Evolutionary conservation across 257 asterid genomes (phyloP).

Genomic region (Forsythia suspensa): DNA sequence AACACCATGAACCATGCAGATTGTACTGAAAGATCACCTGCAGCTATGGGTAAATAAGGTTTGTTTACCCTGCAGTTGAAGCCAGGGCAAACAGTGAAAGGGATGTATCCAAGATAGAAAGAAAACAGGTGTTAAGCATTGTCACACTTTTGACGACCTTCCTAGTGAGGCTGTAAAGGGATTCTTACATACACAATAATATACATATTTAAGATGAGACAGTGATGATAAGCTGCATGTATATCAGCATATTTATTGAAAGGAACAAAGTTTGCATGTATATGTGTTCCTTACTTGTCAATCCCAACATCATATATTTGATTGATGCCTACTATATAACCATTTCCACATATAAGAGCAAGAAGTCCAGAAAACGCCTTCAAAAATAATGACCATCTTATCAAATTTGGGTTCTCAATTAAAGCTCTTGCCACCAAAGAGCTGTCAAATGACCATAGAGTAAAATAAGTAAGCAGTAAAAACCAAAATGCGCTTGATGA

Average conservation of each 20-base stretch:
- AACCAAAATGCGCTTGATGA: neutral
- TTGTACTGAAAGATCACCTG: conserved; percentile 89
- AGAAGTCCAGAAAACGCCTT: conserved; percentile 85
- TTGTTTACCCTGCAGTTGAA: conserved; percentile 83
- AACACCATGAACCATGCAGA: conserved; percentile 91
- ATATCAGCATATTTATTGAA: neutral
- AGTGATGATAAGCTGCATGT: neutral
- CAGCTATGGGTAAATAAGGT: conserved; percentile 98
- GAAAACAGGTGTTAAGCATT: neutral
- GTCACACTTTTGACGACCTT: neutral
- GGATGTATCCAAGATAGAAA: conserved; percentile 5
- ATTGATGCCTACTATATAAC: conserved; percentile 93
- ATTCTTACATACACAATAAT: too few relatives aligned
- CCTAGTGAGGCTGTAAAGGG: neutral
- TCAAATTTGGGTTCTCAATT: conserved; percentile 86
- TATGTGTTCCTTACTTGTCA: conserved; percentile 74
- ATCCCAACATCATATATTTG: conserved; percentile 97
- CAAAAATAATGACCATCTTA: conserved; percentile 82
- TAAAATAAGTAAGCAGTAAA: conserved; percentile 12
- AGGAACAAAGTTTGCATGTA: neutral
- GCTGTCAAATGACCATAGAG: conserved; percentile 42
- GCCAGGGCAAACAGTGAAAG: conserved; percentile 6
- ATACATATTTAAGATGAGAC: neutral
- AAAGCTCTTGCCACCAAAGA: conserved; percentile 88
- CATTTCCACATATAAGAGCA: conserved; percentile 96